These are phyloP conservation scores for Pythium volutum DNA, from an alignment of 352 stramenopile genomes.

Conservation along the genomic window DNA sequence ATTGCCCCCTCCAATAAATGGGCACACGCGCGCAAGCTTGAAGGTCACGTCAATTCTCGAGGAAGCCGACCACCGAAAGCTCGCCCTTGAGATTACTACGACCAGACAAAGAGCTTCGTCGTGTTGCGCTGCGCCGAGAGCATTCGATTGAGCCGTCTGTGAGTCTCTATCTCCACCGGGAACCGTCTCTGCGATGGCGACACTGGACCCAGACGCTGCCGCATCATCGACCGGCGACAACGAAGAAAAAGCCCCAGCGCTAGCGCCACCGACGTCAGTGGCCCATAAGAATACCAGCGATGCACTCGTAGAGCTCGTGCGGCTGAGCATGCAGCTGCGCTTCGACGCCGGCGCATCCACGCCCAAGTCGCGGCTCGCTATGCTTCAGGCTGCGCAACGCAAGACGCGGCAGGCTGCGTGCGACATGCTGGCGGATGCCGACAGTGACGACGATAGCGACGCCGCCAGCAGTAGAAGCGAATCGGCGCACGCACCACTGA, in stretches of 20 bases:
- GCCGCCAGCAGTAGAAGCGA: neutral
- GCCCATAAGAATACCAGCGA: neutral
- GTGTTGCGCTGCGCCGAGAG: neutral
- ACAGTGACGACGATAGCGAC: neutral
- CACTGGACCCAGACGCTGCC: neutral
- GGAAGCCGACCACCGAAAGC: neutral
- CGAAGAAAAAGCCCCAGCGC: neutral
- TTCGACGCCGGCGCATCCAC: constrained; percentile 9
- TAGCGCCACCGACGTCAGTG: neutral
- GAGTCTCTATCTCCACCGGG: neutral
- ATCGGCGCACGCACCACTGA: neutral
- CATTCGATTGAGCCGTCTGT: neutral
- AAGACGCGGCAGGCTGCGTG: constrained; percentile 13
- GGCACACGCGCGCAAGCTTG: constrained; percentile 1
- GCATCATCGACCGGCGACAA: neutral
- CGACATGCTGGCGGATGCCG: constrained; percentile 13
- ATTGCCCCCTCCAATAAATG: constrained; percentile 8
- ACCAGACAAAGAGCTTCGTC: neutral
- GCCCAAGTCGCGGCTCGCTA: constrained; percentile 1
- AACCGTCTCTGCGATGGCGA: neutral
- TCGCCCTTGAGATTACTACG: neutral
- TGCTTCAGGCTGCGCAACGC: constrained; percentile 17
- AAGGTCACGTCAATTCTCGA: neutral
- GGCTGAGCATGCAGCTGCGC: constrained; percentile 24
- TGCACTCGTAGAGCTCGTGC: constrained; percentile 18